A percentile compares a stretch with the other conserved stretches of the same genome.
Evolutionary conservation across 352 stramenopile species (phyloP).

Genomic region (Pelagophyceae sp.): DNA sequence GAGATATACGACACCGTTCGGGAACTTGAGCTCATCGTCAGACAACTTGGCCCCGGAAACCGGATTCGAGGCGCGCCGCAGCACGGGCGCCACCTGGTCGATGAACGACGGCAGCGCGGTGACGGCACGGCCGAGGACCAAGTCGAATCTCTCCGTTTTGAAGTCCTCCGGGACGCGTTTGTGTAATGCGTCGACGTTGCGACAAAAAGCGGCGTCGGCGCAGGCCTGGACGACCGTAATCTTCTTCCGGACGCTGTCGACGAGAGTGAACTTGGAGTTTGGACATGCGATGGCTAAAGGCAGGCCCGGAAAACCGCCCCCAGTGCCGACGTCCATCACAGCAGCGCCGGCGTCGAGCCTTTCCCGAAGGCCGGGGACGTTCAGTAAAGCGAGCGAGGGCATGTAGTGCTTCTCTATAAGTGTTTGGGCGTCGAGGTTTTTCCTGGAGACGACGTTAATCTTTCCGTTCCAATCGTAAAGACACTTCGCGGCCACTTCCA

Average conservation of each 20-base stretch:
- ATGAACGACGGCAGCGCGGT: slow-evolving; percentile 44
- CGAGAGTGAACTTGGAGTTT: slow-evolving; percentile 48
- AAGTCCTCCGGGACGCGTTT: slow-evolving; percentile 22
- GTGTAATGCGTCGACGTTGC: neutral
- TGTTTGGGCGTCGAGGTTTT: slow-evolving; percentile 42
- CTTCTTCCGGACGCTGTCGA: slow-evolving; percentile 60
- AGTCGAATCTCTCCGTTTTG: slow-evolving; percentile 41
- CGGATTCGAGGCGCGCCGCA: neutral
- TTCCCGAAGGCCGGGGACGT: slow-evolving; percentile 13
- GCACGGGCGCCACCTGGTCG: slow-evolving; percentile 7
- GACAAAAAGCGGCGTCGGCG: neutral
- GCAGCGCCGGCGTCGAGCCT: neutral
- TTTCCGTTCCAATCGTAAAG: slow-evolving; percentile 48
- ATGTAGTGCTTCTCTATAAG: slow-evolving; percentile 52
- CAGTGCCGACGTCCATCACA: slow-evolving; percentile 58
- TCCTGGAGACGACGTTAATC: slow-evolving; percentile 55
- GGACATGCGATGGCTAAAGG: slow-evolving; percentile 54
- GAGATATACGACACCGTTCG: slow-evolving; percentile 25
- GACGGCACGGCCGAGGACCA: slow-evolving; percentile 54
- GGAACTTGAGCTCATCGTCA: slow-evolving; percentile 8
- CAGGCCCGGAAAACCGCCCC: slow-evolving; percentile 59
- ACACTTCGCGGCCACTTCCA: slow-evolving; percentile 10
- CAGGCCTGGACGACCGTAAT: slow-evolving; percentile 43
- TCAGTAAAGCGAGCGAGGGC: slow-evolving; percentile 43
- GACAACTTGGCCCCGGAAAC: neutral